Percentiles rank a stretch among this genome's conserved stretches.
Evolutionary conservation across 1,284 basidiomycete species (phyloP).

Genomic region (Trametes sp.): DNA sequence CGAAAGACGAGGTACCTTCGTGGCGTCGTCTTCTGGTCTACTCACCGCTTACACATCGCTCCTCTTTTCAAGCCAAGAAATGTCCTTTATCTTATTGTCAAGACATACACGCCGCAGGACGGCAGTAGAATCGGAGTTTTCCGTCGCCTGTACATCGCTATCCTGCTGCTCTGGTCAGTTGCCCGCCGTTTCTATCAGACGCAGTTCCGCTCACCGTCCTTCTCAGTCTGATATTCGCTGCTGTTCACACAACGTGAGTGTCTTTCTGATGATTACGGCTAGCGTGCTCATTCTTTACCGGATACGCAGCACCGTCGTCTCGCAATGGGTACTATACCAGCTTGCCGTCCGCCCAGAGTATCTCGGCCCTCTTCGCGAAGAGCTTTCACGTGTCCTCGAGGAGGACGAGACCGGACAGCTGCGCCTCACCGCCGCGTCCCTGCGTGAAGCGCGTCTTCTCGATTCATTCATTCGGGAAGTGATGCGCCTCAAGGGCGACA

Average conservation of each 20-base stretch:
- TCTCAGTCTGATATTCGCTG: slow-evolving; percentile 46
- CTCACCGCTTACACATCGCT: slow-evolving; percentile 2
- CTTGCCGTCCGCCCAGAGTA: slow-evolving; percentile 52
- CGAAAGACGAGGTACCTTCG: slow-evolving; percentile 29
- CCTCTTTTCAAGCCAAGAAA: slow-evolving; percentile 26
- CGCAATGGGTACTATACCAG: slow-evolving; percentile 51
- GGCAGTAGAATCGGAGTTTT: slow-evolving; percentile 29
- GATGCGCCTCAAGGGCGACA: slow-evolving; percentile 49
- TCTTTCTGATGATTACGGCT: not conserved
- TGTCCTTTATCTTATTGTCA: slow-evolving; percentile 35
- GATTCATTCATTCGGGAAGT: slow-evolving; percentile 51
- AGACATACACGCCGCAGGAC: slow-evolving; percentile 31
- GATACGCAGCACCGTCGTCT: slow-evolving; percentile 42
- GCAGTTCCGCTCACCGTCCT: slow-evolving; percentile 2
- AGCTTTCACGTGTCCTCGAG: slow-evolving; percentile 41
- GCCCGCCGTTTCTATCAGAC: not conserved
- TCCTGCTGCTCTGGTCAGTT: slow-evolving; percentile 34
- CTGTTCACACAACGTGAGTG: slow-evolving; percentile 47
- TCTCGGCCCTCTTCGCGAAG: slow-evolving; percentile 52
- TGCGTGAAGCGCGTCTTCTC: slow-evolving; percentile 42
- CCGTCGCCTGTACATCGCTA: slow-evolving; percentile 31
- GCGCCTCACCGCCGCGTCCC: slow-evolving; percentile 40
- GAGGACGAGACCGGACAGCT: slow-evolving; percentile 36
- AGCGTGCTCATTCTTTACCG: not conserved
- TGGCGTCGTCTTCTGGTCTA: slow-evolving; percentile 1